Percentiles rank a stretch among this genome's conserved stretches.
These are phyloP conservation scores for Nannizzia gypsea DNA, from an alignment of 2,329 filamentous ascomycete genomes.

Conservation along the genomic window DNA sequence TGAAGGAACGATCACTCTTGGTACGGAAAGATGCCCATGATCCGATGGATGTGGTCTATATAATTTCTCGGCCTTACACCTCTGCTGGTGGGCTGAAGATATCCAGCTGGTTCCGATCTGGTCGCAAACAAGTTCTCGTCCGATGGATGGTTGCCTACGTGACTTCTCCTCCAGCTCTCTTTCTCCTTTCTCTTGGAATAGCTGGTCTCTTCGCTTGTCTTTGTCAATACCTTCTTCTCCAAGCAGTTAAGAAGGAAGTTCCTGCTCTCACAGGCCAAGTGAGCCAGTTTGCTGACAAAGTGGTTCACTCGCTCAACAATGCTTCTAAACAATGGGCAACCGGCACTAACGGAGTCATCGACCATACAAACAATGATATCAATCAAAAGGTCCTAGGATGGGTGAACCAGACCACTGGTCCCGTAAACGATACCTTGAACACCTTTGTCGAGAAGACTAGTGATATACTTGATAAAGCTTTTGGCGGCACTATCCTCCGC, in stretches of 20 bases:
- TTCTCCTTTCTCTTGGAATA: constrained; percentile 69
- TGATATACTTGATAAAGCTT: constrained; percentile 60
- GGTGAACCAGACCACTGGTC: constrained; percentile 69
- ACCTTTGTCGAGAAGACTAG: constrained; percentile 68
- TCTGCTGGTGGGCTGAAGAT: constrained; percentile 59
- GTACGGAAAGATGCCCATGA: constrained; percentile 58
- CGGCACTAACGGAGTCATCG: constrained; percentile 62
- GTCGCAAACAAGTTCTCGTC: constrained; percentile 56
- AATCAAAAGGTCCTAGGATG: constrained; percentile 79
- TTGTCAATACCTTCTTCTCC: constrained; percentile 70
- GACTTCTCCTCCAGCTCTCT: constrained; percentile 74
- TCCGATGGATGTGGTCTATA: constrained; percentile 77
- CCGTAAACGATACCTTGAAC: constrained; percentile 77
- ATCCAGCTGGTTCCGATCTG: constrained; percentile 50
- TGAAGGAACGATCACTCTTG: constrained; percentile 57
- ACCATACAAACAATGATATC: constrained; percentile 53
- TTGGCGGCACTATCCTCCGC: constrained; percentile 70
- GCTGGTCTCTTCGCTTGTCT: constrained; percentile 73
- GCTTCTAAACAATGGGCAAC: constrained; percentile 66
- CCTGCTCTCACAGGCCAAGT: constrained; percentile 65
- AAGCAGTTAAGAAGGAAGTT: constrained; percentile 59
- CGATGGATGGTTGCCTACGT: constrained; percentile 80
- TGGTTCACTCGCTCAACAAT: constrained; percentile 59
- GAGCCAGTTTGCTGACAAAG: constrained; percentile 64
- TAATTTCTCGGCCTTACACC: constrained; percentile 69